Conservation (phyloP, 495 filamentous ascomycete species). For the Penicillium coprophilum region DNA sequence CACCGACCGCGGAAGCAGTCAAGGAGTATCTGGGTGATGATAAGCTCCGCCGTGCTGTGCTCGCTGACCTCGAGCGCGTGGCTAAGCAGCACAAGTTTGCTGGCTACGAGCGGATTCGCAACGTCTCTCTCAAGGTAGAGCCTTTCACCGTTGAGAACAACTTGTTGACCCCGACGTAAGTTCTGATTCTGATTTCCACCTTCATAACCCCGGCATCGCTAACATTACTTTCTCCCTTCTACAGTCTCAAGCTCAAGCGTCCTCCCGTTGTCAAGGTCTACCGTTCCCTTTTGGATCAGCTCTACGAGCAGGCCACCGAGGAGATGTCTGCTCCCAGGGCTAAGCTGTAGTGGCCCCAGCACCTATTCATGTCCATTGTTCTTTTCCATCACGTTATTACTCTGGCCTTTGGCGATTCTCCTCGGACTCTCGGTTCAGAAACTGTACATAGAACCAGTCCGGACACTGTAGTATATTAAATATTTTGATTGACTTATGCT, state of each 20-base stretch:
- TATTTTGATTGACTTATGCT: conserved; percentile 1
- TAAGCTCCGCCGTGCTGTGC: conserved; percentile 68
- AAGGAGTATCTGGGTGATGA: conserved; percentile 62
- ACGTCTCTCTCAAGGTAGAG: conserved; percentile 73
- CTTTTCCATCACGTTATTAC: conserved; percentile 3
- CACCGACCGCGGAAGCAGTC: conserved; percentile 60
- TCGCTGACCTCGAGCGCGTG: conserved; percentile 78
- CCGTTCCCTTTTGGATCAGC: conserved; percentile 68
- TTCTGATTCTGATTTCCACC: conserved; percentile 35
- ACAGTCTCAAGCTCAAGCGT: conserved; percentile 92
- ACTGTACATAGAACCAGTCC: conserved; percentile 20
- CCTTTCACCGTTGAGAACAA: conserved; percentile 95
- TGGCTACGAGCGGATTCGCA: conserved; percentile 79
- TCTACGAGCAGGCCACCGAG: conserved; percentile 72
- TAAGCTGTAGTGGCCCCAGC: conserved; percentile 36
- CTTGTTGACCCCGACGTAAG: conserved; percentile 93
- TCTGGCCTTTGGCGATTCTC: conserved; percentile 6
- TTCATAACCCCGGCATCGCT: conserved; percentile 25
- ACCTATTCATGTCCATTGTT: conserved; percentile 5
- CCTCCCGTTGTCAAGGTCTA: conserved; percentile 81
- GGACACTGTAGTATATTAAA: conserved; percentile 23
- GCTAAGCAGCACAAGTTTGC: conserved; percentile 85
- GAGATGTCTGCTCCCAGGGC: conserved; percentile 56
- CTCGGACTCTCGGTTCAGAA: background rate
- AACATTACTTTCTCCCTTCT: conserved; percentile 19